Conservation (phyloP, 768 basidiomycete genomes). For the Strobilomyces dryophilus region DNA sequence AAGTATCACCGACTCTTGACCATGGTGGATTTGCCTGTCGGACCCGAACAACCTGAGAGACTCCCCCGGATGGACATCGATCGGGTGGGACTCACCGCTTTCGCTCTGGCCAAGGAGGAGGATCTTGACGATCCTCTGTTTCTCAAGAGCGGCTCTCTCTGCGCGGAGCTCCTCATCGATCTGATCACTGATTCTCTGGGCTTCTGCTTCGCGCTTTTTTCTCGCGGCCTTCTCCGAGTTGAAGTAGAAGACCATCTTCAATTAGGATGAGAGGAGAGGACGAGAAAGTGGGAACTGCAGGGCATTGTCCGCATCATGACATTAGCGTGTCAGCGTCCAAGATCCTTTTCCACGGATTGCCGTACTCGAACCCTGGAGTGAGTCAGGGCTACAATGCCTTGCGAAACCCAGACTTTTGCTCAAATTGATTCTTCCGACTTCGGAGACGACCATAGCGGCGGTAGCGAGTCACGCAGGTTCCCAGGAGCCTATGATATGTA, state of each 20-base stretch:
- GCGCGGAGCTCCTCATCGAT: slow-evolving; percentile 59
- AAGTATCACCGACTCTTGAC: slow-evolving; percentile 39
- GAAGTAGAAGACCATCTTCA: slow-evolving; percentile 25
- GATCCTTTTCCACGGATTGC: slow-evolving; percentile 2
- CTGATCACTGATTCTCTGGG: slow-evolving; percentile 53
- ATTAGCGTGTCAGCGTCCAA: slow-evolving; percentile 8
- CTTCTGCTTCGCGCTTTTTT: slow-evolving; percentile 50
- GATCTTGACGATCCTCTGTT: slow-evolving; percentile 48
- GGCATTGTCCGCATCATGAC: slow-evolving; percentile 1
- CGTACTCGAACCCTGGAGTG: slow-evolving; percentile 17
- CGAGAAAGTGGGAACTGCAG: background rate
- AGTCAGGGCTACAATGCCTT: no score
- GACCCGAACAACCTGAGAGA: background rate
- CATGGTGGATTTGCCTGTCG: slow-evolving; percentile 63
- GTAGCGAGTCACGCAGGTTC: no score
- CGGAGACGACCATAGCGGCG: no score
- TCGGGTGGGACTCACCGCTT: slow-evolving; percentile 49
- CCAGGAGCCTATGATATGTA: no score
- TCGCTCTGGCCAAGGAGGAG: slow-evolving; percentile 64
- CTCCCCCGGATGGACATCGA: background rate
- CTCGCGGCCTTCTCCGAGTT: slow-evolving; percentile 40
- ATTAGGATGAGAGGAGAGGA: background rate
- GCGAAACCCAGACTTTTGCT: no score
- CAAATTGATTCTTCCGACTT: no score
- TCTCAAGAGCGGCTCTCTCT: slow-evolving; percentile 42